phyloP scores from a whole-genome alignment of 371 early-diverging fungal genomes.

The Mortierella sp. region DNA sequence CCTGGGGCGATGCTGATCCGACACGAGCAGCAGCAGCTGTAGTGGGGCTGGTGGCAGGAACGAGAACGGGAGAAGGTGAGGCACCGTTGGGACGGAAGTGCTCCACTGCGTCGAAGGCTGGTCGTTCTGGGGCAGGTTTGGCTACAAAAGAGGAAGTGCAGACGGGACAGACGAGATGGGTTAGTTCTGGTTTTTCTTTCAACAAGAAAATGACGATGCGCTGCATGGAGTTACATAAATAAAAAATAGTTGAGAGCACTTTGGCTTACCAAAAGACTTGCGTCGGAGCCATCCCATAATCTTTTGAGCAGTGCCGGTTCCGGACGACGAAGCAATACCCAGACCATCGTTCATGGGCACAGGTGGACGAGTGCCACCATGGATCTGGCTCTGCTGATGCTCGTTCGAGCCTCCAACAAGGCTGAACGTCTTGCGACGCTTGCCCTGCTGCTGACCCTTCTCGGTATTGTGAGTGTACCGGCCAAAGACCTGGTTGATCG shows the following conservation, averaged over 20 bases:
- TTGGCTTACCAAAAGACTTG: constrained; percentile 69
- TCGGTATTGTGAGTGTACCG: constrained; percentile 23
- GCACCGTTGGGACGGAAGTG: constrained; percentile 24
- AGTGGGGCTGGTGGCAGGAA: constrained; percentile 1
- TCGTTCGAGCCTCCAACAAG: constrained; percentile 61
- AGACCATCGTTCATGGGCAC: constrained; percentile 23
- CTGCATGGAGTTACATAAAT: background rate
- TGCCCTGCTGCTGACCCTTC: constrained; percentile 56
- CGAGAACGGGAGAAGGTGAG: constrained; percentile 27
- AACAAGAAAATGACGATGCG: background rate
- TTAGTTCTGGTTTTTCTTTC: background rate
- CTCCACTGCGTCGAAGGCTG: constrained; percentile 24
- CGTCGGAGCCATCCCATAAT: constrained; percentile 81
- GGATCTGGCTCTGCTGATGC: constrained; percentile 39
- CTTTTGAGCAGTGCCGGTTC: constrained; percentile 70
- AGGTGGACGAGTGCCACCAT: constrained; percentile 37
- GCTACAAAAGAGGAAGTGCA: constrained; percentile 15
- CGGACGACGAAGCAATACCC: constrained; percentile 48
- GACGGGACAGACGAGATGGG: background rate
- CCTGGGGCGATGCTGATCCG: constrained; percentile 41
- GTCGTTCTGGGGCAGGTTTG: constrained; percentile 36
- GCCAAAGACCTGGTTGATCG: constrained; percentile 47
- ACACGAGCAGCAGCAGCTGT: constrained; percentile 15
- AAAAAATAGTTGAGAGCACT: constrained; percentile 13
- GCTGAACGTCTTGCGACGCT: constrained; percentile 69